Evolutionary conservation across 352 stramenopile genomes (phyloP).

Genomic region (Pythium scleroteichum): DNA sequence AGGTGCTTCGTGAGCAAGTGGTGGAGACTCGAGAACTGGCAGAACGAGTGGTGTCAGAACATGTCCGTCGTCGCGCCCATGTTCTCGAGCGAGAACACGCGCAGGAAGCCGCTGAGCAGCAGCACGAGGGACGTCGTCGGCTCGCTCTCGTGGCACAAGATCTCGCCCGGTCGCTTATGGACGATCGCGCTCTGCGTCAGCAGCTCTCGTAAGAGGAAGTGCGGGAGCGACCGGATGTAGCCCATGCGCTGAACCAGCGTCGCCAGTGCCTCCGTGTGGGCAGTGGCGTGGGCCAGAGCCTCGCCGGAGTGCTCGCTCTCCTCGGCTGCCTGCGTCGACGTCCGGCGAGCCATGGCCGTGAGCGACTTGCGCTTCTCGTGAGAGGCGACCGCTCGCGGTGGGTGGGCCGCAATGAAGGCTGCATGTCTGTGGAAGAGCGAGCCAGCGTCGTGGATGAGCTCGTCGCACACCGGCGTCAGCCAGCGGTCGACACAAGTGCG

Average conservation of each 20-base stretch:
- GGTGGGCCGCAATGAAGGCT: conserved; percentile 4
- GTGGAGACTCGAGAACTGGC: conserved; percentile 36
- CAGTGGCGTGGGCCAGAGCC: background rate
- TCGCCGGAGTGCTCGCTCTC: background rate
- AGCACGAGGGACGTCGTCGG: conserved; percentile 36
- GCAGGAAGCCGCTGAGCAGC: conserved; percentile 53
- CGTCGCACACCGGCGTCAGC: conserved; percentile 33
- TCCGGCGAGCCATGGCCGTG: conserved; percentile 16
- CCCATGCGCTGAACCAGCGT: conserved; percentile 46
- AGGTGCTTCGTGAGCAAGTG: conserved; percentile 28
- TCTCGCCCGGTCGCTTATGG: conserved; percentile 42
- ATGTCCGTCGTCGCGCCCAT: conserved; percentile 58
- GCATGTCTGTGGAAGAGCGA: conserved; percentile 34
- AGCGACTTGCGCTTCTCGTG: conserved; percentile 28
- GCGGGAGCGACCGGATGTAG: conserved; percentile 37
- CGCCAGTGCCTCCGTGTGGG: conserved; percentile 30
- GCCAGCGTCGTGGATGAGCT: conserved; percentile 43
- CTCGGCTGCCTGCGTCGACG: conserved; percentile 8
- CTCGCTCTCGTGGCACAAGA: conserved; percentile 57
- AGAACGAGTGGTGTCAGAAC: conserved; percentile 65
- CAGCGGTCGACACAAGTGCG: conserved; percentile 42
- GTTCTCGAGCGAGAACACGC: conserved; percentile 65
- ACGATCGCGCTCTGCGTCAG: conserved; percentile 36
- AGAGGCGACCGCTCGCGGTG: background rate
- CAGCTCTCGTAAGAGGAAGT: conserved; percentile 44